Evolutionary conservation across 208 protist genomes (phyloP).

Genomic region (Acanthamoeba triangularis): DNA sequence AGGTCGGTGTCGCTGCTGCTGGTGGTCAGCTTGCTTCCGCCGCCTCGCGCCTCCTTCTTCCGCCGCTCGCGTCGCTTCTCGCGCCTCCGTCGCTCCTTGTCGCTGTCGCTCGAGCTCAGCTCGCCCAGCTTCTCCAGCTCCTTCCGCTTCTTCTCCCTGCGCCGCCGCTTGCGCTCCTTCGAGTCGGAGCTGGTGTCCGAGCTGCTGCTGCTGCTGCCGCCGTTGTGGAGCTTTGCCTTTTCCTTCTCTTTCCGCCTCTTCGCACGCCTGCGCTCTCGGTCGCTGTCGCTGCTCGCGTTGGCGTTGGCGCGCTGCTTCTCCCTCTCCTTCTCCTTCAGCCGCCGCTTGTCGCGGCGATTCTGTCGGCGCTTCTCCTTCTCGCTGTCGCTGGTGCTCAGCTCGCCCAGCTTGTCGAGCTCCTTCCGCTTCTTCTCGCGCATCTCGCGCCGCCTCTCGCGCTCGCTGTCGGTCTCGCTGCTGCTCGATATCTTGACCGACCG

Average conservation of each 20-base stretch:
- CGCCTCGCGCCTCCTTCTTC: background rate
- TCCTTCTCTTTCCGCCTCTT: background rate
- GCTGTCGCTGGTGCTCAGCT: slow-evolving; percentile 47
- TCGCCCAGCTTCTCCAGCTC: slow-evolving; percentile 24
- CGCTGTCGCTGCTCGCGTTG: slow-evolving; percentile 29
- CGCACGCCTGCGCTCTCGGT: background rate
- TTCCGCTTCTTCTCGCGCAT: slow-evolving; percentile 18
- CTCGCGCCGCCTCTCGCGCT: slow-evolving; percentile 6
- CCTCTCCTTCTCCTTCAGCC: background rate
- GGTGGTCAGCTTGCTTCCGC: background rate
- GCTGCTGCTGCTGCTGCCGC: background rate
- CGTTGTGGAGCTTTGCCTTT: background rate
- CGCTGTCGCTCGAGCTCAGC: slow-evolving; percentile 16
- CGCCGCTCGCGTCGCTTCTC: background rate
- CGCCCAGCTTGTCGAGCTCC: slow-evolving; percentile 34
- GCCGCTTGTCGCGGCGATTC: background rate
- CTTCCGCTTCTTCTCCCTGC: background rate
- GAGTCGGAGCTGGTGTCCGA: background rate
- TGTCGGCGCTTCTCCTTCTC: slow-evolving; percentile 39
- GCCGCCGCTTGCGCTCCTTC: background rate
- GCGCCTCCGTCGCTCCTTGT: background rate
- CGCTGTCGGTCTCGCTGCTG: slow-evolving; percentile 31
- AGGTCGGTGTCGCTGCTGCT: background rate
- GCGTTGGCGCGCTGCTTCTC: background rate
- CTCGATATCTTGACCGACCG: background rate